Percentiles rank a stretch among this genome's conserved stretches.
These are phyloP conservation scores for Nepenthes gracilis DNA, from an alignment of 148 eudicot genomes.

Conservation along the genomic window DNA sequence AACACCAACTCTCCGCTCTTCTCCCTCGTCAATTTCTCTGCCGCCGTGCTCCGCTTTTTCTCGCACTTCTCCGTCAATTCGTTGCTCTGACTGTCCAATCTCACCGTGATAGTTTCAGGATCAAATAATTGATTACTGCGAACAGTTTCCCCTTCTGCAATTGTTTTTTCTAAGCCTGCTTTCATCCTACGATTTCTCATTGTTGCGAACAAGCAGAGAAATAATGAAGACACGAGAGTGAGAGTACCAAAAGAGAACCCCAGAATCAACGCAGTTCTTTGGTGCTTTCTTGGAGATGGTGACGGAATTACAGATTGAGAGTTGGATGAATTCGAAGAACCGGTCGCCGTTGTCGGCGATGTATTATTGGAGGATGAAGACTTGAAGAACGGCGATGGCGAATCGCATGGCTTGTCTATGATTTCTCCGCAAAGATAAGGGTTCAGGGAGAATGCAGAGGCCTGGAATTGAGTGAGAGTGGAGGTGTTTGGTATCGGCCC, in stretches of 20 bases:
- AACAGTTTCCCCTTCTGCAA: conserved; percentile 1
- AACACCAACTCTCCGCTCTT: conserved; percentile 47
- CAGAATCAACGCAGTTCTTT: conserved; percentile 26
- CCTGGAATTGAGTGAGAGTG: conserved; percentile 24
- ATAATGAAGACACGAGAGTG: conserved; percentile 21
- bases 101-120: conserved; percentile 1
- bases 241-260: conserved; percentile 29
- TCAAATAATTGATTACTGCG: not conserved
- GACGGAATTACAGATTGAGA: conserved; percentile 22
- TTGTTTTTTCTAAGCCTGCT: conserved; percentile 1
- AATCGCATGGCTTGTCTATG: conserved; percentile 32
- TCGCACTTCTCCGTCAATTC: conserved; percentile 11
- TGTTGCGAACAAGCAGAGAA: conserved; percentile 24
- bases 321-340: not conserved
- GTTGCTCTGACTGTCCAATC: conserved; percentile 9
- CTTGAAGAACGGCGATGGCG: conserved; percentile 46
- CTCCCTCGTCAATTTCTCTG: not conserved
- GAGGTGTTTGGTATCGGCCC: conserved; percentile 51
- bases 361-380: conserved; percentile 18
- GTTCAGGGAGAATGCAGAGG: conserved; percentile 32
- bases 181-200: conserved; percentile 18
- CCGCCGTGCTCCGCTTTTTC: not conserved
- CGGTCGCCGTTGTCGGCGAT: conserved; percentile 16
- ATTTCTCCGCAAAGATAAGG: conserved; percentile 60
- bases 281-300: conserved; percentile 17